Evolutionary conservation across 306 rosid species (phyloP).

Genomic region (Cucurbita ficifolia): DNA sequence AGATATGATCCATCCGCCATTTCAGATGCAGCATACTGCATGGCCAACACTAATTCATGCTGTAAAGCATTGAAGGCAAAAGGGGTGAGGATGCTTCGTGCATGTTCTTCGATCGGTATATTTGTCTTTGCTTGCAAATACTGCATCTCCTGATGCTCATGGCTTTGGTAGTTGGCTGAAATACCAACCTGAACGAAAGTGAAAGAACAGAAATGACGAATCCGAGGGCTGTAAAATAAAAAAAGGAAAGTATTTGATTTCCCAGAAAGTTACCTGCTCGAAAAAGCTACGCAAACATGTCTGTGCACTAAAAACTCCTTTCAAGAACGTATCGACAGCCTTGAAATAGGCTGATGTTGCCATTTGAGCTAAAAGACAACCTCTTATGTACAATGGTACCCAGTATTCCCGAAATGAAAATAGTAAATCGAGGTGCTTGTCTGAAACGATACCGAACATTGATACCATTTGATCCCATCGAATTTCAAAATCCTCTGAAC

Average conservation of each 20-base stretch:
- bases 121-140: slow-evolving; percentile 49
- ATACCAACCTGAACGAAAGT: slow-evolving; percentile 47
- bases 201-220: slow-evolving; percentile 9
- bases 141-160: slow-evolving; percentile 42
- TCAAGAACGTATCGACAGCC: slow-evolving; percentile 50
- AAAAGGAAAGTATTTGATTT: neutral
- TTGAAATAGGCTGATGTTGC: slow-evolving; percentile 41
- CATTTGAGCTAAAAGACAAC: slow-evolving; percentile 70
- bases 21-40: slow-evolving; percentile 78
- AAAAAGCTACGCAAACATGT: slow-evolving; percentile 75
- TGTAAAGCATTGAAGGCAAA: slow-evolving; percentile 76
- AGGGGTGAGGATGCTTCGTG: slow-evolving; percentile 59
- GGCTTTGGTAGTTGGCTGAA: slow-evolving; percentile 48
- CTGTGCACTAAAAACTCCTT: slow-evolving; percentile 45
- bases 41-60: slow-evolving; percentile 48
- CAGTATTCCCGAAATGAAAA: slow-evolving; percentile 50
- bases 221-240: neutral
- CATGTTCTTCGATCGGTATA: slow-evolving; percentile 85
- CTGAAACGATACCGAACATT: slow-evolving; percentile 50
- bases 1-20: slow-evolving; percentile 62
- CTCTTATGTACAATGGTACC: slow-evolving; percentile 62
- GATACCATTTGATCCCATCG: slow-evolving; percentile 80
- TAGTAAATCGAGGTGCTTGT: slow-evolving; percentile 50
- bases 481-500: slow-evolving; percentile 62
- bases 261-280: slow-evolving; percentile 50